Conservation (phyloP, 2,329 filamentous ascomycete species). For the Aureobasidium uvarum region DNA sequence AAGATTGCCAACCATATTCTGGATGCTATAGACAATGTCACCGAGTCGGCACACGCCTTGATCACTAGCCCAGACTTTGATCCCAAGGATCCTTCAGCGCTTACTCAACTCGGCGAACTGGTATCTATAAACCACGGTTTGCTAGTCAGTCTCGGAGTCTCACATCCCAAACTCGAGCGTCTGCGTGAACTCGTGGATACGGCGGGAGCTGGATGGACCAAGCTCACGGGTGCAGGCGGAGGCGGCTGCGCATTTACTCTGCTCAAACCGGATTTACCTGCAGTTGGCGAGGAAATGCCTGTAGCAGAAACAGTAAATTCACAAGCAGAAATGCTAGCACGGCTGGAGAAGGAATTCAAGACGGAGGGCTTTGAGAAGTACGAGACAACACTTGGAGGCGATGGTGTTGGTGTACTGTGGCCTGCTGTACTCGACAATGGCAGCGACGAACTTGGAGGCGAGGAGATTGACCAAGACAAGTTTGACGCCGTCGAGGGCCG, state of each 20-base stretch:
- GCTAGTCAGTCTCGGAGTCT: slow-evolving; percentile 86
- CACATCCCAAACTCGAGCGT: slow-evolving; percentile 87
- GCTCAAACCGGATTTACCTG: slow-evolving; percentile 60
- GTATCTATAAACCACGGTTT: slow-evolving; percentile 94
- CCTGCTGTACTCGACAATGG: slow-evolving; percentile 87
- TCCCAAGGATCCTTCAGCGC: slow-evolving; percentile 58
- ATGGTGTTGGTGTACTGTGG: slow-evolving; percentile 92
- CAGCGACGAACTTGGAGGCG: slow-evolving; percentile 74
- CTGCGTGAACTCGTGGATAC: slow-evolving; percentile 89
- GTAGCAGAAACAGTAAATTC: slow-evolving; percentile 6
- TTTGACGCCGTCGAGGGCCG: slow-evolving; percentile 81
- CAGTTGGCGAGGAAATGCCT: slow-evolving; percentile 23
- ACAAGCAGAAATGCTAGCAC: slow-evolving; percentile 46
- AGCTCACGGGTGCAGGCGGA: slow-evolving; percentile 91
- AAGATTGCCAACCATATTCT: slow-evolving; percentile 77
- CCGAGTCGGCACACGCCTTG: slow-evolving; percentile 56
- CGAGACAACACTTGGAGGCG: slow-evolving; percentile 84
- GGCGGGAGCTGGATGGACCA: slow-evolving; percentile 91
- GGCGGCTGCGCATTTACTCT: slow-evolving; percentile 95
- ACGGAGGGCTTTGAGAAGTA: slow-evolving; percentile 73
- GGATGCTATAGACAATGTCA: slow-evolving; percentile 77
- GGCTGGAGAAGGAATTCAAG: slow-evolving; percentile 61
- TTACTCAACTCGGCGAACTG: slow-evolving; percentile 78
- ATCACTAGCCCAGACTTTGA: slow-evolving; percentile 64
- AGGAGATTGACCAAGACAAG: slow-evolving; percentile 89